phyloP scores from a whole-genome alignment of 2,329 filamentous ascomycete species.

The Torrubiella hemipterigena region DNA sequence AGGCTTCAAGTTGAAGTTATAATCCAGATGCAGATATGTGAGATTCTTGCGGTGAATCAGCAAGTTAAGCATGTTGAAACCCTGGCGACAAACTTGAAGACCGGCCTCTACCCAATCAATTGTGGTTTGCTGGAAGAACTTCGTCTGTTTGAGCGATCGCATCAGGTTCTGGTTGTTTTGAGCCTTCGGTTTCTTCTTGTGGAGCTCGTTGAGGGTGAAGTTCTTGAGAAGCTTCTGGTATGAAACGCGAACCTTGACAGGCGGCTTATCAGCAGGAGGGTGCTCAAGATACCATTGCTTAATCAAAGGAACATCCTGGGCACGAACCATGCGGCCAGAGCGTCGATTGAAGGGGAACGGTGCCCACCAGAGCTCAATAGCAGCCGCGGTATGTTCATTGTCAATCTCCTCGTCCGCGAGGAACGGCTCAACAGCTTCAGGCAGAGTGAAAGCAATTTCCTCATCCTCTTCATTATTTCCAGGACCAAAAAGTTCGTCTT shows the following conservation, averaged over 20 bases:
- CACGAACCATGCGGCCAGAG: conserved; percentile 90
- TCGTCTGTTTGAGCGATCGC: conserved; percentile 83
- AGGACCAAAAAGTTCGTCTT: conserved; percentile 82
- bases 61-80: conserved; percentile 98
- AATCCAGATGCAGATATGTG: conserved; percentile 95
- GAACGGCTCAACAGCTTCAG: conserved; percentile 73
- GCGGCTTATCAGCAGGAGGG: conserved; percentile 70
- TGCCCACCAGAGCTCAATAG: conserved; percentile 95
- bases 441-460: conserved; percentile 77
- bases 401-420: conserved; percentile 80
- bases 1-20: conserved; percentile 98
- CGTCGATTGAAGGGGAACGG: conserved; percentile 91
- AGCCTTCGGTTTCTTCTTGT: conserved; percentile 91
- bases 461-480: conserved; percentile 63
- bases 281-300: conserved; percentile 99
- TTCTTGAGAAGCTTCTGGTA: conserved; percentile 97
- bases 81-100: conserved; percentile 93
- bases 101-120: conserved; percentile 99
- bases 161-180: conserved; percentile 90
- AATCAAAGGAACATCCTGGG: conserved; percentile 90
- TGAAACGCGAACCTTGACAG: conserved; percentile 93
- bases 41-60: conserved; percentile 97
- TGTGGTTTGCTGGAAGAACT: conserved; percentile 98
- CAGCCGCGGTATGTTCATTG: conserved; percentile 78
- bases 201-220: conserved; percentile 90